Evolutionary conservation across 805 yeast species (phyloP), one percentile per base, ranked within the genome.

Genomic region (Candida caryicola): DNA sequence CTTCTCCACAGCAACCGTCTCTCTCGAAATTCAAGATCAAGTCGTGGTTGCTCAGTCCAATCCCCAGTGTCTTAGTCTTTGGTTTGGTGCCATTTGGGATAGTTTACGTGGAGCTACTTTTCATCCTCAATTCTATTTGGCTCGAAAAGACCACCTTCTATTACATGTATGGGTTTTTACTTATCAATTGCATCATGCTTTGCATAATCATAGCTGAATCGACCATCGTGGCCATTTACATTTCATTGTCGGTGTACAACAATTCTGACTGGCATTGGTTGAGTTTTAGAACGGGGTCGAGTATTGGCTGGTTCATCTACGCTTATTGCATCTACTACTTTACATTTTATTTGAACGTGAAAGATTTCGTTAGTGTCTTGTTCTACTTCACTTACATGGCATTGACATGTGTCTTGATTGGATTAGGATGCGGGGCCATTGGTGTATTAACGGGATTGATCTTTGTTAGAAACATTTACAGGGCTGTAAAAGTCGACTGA

Each of bases 261-360:
- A 74, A 76, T 52, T 75, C 76, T 34, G 64, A 72, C 47, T 89
- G 96, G 96, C 86, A 85, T 55, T 87, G 95, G 95, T 71, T 81
- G 47, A 69, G 88, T 9, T 87, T 86, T 59, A 58, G 77, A 37
- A 77, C 81, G 19, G 86, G 95, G 4, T 55, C 69, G 3, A 79
- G 90, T 40, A 74, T 85, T 33, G 87, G 88, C 21, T 69, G 82
- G 70, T 86, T 83, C 61, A 71, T 88, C 41, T 77, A 77, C 46
- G 58, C 69, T 6, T 87, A 85, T 56, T 76, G 91, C 4, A 51
- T 82, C 15, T 84, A 82, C 54, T 86, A 88, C 57, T 76, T 78
- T 51, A 51, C 76, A 36, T 65, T 68, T 36, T 71, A 75, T 50
- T 66, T 85, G 57, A 74, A 77, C 33, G 72, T 85, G 33, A 72